A percentile compares a stretch with the other conserved stretches of the same genome.
Conservation (phyloP, 345 rosid genomes). For the thale cress (Arabidopsis thaliana) region DNA sequence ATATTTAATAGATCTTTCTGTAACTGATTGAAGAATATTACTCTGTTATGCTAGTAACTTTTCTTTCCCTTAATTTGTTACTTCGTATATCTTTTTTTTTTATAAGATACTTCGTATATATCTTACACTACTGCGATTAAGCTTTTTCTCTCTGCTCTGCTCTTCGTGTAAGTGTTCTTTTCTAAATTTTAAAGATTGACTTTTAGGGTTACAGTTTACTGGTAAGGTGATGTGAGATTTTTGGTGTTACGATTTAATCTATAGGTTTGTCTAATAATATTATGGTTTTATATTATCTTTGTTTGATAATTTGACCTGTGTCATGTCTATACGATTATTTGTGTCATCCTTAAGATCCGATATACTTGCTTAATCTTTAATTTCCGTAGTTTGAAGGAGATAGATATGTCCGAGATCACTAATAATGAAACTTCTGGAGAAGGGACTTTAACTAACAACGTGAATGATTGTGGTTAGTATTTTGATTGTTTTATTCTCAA, state of each 20-base stretch:
- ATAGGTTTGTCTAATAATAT: neutral
- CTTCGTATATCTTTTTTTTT: neutral
- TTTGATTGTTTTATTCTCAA: neutral
- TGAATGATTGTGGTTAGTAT: constrained; percentile 25
- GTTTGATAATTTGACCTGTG: neutral
- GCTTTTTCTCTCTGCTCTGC: neutral
- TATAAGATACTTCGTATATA: neutral
- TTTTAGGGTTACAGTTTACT: neutral
- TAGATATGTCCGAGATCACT: constrained; percentile 66
- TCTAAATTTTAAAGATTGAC: neutral
- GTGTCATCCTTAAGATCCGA: neutral
- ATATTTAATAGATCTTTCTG: neutral
- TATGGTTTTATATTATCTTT: neutral
- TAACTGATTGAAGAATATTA: neutral
- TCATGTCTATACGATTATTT: neutral
- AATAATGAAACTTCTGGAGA: constrained; percentile 62
- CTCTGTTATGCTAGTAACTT: neutral
- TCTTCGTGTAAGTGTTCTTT: neutral
- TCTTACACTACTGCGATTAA: constrained; percentile 2
- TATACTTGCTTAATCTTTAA: neutral
- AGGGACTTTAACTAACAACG: neutral
- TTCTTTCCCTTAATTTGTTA: neutral
- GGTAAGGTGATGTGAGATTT: neutral
- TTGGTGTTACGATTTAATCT: neutral
- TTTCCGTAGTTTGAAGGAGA: neutral